phyloP scores from a whole-genome alignment of 306 rosid genomes.

The Vigna reflexopilosa region DNA sequence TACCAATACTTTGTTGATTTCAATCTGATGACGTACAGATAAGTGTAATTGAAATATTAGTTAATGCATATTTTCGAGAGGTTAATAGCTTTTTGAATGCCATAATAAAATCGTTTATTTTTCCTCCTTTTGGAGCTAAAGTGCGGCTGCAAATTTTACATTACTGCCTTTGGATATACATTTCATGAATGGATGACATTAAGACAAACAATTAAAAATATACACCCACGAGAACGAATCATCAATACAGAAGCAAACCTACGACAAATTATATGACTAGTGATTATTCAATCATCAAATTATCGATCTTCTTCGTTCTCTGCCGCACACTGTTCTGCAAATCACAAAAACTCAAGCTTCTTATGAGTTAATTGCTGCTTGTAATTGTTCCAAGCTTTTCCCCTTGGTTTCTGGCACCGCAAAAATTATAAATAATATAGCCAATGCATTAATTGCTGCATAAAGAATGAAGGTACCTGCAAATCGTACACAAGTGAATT shows the following conservation, averaged over 20 bases:
- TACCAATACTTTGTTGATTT: not conserved
- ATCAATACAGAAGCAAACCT: slow-evolving; percentile 26
- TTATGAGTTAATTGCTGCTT: slow-evolving; percentile 73
- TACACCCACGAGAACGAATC: not conserved
- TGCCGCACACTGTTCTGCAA: not conserved
- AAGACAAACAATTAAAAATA: slow-evolving; percentile 2
- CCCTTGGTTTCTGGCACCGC: slow-evolving; percentile 95
- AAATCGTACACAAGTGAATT: slow-evolving; percentile 44
- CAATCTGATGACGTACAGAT: slow-evolving; percentile 19
- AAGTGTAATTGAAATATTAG: slow-evolving; percentile 23
- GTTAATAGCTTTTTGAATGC: not conserved
- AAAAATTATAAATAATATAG: slow-evolving; percentile 65
- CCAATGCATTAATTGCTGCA: slow-evolving; percentile 71
- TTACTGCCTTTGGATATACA: not conserved
- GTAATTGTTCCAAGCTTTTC: slow-evolving; percentile 85
- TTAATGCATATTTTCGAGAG: not conserved
- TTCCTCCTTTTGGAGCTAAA: not conserved
- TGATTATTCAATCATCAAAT: slow-evolving; percentile 20
- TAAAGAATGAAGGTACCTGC: slow-evolving; percentile 86
- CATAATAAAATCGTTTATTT: not conserved
- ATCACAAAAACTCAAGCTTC: not conserved
- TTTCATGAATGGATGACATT: slow-evolving; percentile 13
- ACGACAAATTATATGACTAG: slow-evolving; percentile 11
- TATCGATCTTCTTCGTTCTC: not conserved
- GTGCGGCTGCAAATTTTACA: slow-evolving; percentile 21